Evolutionary conservation across 331 rosid species (phyloP).

Genomic region (Malus hybrid): DNA sequence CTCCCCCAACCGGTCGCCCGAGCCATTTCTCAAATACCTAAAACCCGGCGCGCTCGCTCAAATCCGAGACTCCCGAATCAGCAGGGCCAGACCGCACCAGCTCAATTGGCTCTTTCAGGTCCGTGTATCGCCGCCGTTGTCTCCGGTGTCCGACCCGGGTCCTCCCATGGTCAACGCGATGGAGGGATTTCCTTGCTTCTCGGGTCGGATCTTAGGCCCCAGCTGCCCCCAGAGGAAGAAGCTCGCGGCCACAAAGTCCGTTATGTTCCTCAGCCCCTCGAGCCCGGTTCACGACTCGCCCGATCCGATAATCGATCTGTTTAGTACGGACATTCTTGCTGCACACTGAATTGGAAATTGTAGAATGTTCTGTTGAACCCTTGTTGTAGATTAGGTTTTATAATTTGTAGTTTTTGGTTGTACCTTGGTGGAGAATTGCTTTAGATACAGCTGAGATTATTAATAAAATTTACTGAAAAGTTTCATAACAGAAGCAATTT

Average conservation of each 20-base stretch:
- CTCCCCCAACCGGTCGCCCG: conserved; percentile 10
- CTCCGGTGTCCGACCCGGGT: conserved; percentile 19
- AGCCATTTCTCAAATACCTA: conserved; percentile 59
- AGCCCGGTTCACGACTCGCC: conserved; percentile 35
- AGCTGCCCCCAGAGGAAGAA: conserved; percentile 76
- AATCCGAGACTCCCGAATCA: conserved; percentile 70
- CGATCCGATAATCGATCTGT: conserved; percentile 53
- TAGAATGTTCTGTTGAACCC: not conserved
- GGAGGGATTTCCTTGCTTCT: conserved; percentile 49
- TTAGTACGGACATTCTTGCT: conserved; percentile 42
- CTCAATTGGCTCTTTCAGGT: conserved; percentile 34
- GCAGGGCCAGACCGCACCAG: conserved; percentile 46
- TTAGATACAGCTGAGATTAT: conserved; percentile 22
- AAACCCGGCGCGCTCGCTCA: conserved; percentile 86
- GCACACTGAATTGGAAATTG: conserved; percentile 45
- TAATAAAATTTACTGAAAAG: conserved; percentile 22
- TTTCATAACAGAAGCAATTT: not conserved
- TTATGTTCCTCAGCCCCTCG: conserved; percentile 33
- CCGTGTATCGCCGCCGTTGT: conserved; percentile 22
- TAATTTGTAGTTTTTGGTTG: conserved; percentile 25
- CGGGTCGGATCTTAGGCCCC: conserved; percentile 45
- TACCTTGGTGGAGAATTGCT: conserved; percentile 17
- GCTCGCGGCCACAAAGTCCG: conserved; percentile 54
- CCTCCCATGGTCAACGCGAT: conserved; percentile 20
- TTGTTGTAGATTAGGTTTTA: conserved; percentile 30